Conservation (phyloP, 2,329 filamentous ascomycete species). For the Exophiala sideris region DNA sequence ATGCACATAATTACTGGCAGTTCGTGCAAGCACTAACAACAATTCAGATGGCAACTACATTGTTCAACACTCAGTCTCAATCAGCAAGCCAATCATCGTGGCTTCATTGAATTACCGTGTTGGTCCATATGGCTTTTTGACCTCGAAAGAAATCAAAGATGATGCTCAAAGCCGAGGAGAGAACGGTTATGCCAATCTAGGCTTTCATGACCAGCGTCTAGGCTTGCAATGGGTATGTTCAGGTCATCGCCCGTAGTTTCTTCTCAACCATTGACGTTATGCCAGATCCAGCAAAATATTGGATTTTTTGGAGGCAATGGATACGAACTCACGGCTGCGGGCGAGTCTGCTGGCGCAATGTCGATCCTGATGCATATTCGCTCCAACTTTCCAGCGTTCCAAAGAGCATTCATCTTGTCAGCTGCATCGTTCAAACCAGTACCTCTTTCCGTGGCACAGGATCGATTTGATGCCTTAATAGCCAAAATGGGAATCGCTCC, state of each 20-base stretch:
- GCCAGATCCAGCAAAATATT: constrained; percentile 36
- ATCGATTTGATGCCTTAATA: constrained; percentile 35
- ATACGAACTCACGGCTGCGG: constrained; percentile 37
- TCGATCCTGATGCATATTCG: constrained; percentile 1
- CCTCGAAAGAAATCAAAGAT: background rate
- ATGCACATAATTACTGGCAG: constrained; percentile 31
- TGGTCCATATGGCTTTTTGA: constrained; percentile 34
- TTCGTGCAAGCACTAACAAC: background rate
- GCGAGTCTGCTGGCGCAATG: constrained; percentile 47
- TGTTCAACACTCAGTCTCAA: constrained; percentile 26
- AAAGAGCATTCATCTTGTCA: constrained; percentile 5
- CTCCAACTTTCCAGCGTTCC: background rate
- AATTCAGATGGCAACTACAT: constrained; percentile 3
- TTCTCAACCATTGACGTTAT: no score
- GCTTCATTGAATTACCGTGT: constrained; percentile 33
- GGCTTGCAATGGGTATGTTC: constrained; percentile 34
- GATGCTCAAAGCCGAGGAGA: background rate
- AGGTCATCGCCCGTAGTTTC: no score
- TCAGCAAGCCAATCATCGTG: constrained; percentile 33
- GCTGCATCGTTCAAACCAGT: constrained; percentile 24
- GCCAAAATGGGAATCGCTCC: constrained; percentile 42
- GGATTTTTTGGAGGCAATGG: constrained; percentile 40
- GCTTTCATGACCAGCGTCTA: constrained; percentile 39
- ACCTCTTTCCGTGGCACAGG: constrained; percentile 24
- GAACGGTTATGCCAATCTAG: constrained; percentile 39